Evolutionary conservation across 208 protist genomes (phyloP).

Genomic region (Crithidia mellificae): DNA sequence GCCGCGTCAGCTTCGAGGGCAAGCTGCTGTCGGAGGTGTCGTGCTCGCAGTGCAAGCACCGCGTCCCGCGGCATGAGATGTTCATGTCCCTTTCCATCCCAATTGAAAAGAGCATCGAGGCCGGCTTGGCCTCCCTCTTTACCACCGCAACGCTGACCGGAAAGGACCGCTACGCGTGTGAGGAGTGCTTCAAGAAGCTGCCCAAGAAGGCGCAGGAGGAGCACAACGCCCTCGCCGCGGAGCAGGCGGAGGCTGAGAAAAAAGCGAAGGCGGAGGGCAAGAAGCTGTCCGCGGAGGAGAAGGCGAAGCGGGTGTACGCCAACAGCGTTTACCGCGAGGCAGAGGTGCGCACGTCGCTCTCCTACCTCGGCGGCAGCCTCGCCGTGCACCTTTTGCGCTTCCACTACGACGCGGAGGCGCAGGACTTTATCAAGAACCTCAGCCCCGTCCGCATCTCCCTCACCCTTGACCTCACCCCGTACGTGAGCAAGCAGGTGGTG

Average conservation of each 20-base stretch:
- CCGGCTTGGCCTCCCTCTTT: slow-evolving; percentile 61
- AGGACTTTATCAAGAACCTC: slow-evolving; percentile 69
- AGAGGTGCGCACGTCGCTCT: slow-evolving; percentile 56
- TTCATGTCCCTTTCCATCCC: slow-evolving; percentile 88
- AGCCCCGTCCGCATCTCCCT: slow-evolving; percentile 56
- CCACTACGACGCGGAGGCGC: slow-evolving; percentile 50
- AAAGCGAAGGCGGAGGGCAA: slow-evolving; percentile 36
- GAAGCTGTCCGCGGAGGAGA: slow-evolving; percentile 19
- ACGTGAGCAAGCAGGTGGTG: slow-evolving; percentile 47
- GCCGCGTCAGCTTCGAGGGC: slow-evolving; percentile 78
- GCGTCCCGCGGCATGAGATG: slow-evolving; percentile 63
- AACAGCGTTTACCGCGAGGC: slow-evolving; percentile 84
- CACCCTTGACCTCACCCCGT: slow-evolving; percentile 62
- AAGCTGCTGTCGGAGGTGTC: slow-evolving; percentile 60
- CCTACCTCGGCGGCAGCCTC: slow-evolving; percentile 63
- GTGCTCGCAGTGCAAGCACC: slow-evolving; percentile 56
- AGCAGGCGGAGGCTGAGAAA: slow-evolving; percentile 42
- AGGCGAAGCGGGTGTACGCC: slow-evolving; percentile 33
- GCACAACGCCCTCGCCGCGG: slow-evolving; percentile 56
- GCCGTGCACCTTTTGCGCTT: slow-evolving; percentile 84
- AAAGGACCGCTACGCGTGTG: slow-evolving; percentile 82
- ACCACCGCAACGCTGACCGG: slow-evolving; percentile 40
- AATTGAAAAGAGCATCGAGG: slow-evolving; percentile 59
- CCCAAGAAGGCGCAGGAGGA: slow-evolving; percentile 47
- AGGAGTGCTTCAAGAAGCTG: slow-evolving; percentile 76